Base-by-base conservation (phyloP, 2,329 filamentous ascomycete genomes). In the Coleophoma eucalyptorum region DNA sequence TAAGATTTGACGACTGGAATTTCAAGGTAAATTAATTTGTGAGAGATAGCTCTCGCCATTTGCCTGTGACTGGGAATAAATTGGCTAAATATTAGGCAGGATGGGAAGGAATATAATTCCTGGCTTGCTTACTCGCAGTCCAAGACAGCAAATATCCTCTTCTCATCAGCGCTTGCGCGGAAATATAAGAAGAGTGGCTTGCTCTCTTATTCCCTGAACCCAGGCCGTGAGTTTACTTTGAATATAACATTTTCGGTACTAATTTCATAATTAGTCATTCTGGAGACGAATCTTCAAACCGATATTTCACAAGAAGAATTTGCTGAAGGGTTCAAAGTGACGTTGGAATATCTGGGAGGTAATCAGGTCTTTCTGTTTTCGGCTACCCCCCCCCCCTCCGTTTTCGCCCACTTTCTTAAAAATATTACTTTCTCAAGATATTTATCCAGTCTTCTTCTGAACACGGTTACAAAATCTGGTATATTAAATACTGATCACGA, bases 101-200 rank as follows among this genome's bases (percentile, higher is more conserved):
- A 52, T 2, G 43, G 49, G n/a, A 49, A 52, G 10, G 51, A 50
- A 3, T 62, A 61, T 35, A 53, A 62, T 34, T 52, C 54, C 2
- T 72, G 69, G 68, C 52, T 55, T 13, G 72, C 68, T 4, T 75
- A 76, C 54, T 67, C 64, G 1, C 70, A 72, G 55, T 70, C 69
- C 37, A 75, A 76, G 53, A 68, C 70, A 3, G 70, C 70, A 0
- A 70, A 73, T 37, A 69, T 74, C 8, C 62, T 71, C 43, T 69
- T 69, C 48, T 53, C 59, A 3, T 55, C 58, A 31, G 56, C 49
- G 6, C 52, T 69, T 12, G 63, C 63, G 0, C 55, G 65, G 18
- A 67, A 61, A 42, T 50, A 68, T 32, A 57, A 56, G 15, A 43
- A 21, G 4, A 61, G 58, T 37, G 58, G 58, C 2, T 55, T 69